phyloP scores from a whole-genome alignment of 148 eudicot species.

The Camellia japonica region DNA sequence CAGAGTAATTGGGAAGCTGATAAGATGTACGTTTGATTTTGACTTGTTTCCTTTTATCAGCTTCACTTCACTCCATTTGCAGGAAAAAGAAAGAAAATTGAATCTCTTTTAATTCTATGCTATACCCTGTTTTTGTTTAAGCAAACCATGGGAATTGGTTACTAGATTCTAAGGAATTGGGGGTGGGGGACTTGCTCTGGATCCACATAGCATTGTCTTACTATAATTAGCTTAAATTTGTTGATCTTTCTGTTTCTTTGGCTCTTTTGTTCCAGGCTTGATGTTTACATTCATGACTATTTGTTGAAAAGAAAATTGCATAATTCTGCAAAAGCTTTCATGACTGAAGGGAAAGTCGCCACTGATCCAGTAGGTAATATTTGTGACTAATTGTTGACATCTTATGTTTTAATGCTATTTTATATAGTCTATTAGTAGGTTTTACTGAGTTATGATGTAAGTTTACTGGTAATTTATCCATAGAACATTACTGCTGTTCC shows the following conservation, averaged over 20 bases:
- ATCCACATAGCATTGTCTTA: too few species aligned
- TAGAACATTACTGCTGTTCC: neutral
- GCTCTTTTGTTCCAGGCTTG: constrained; percentile 61
- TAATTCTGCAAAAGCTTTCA: constrained; percentile 93
- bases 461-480: neutral
- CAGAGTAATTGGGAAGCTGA: constrained; percentile 60
- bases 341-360: constrained; percentile 99
- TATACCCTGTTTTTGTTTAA: neutral
- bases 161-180: too few species aligned
- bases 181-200: too few species aligned
- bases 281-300: constrained; percentile 97
- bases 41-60: neutral
- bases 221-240: constrained; percentile 6
- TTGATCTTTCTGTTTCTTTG: neutral
- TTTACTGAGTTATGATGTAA: neutral
- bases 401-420: neutral
- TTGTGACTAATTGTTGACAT: neutral
- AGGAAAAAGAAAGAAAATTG: too few species aligned
- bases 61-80: too few species aligned
- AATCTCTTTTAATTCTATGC: too few species aligned
- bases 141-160: neutral
- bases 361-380: constrained; percentile 95
- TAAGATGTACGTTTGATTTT: constrained; percentile 39
- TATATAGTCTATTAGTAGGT: neutral
- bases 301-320: constrained; percentile 86